These are phyloP conservation scores for Myxozyma nipponensis DNA, from an alignment of 805 yeast genomes.

Conservation along the genomic window DNA sequence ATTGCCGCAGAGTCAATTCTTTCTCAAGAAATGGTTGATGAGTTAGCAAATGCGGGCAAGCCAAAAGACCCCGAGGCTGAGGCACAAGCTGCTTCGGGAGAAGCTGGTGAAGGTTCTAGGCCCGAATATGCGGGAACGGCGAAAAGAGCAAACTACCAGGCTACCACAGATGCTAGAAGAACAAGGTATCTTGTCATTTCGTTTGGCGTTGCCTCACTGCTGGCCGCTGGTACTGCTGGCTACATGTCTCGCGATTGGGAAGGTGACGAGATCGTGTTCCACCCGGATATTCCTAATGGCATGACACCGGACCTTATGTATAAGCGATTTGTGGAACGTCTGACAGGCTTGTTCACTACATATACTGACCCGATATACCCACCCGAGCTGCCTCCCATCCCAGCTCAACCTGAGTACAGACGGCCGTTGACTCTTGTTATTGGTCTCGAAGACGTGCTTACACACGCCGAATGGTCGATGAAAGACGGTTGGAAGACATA, in stretches of 20 bases:
- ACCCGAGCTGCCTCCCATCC: conserved; percentile 80
- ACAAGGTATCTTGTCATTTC: conserved; percentile 13
- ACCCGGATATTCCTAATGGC: conserved; percentile 58
- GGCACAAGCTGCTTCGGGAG: conserved; percentile 3
- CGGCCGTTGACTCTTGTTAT: conserved; percentile 88
- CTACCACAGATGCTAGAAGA: conserved; percentile 33
- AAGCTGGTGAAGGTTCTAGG: conserved; percentile 24
- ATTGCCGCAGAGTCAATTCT: conserved; percentile 24
- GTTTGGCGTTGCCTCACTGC: conserved; percentile 3
- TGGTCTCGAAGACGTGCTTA: conserved; percentile 81
- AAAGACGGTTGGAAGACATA: conserved; percentile 97
- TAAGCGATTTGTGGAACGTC: conserved; percentile 66
- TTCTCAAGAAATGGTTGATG: conserved; percentile 18
- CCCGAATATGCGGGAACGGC: conserved; percentile 54
- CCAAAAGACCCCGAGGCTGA: conserved; percentile 6
- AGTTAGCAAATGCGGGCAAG: conserved; percentile 9
- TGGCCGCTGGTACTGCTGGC: conserved; percentile 10
- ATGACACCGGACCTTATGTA: conserved; percentile 61
- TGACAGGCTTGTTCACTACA: conserved; percentile 68
- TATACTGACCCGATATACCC: conserved; percentile 94
- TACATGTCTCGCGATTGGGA: conserved; percentile 31
- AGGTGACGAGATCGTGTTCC: conserved; percentile 60
- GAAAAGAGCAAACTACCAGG: conserved; percentile 38
- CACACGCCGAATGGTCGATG: conserved; percentile 89
- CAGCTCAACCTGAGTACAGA: conserved; percentile 84